Base-by-base conservation (phyloP, 2,329 filamentous ascomycete species). In the Lachnellula willkommii region DNA sequence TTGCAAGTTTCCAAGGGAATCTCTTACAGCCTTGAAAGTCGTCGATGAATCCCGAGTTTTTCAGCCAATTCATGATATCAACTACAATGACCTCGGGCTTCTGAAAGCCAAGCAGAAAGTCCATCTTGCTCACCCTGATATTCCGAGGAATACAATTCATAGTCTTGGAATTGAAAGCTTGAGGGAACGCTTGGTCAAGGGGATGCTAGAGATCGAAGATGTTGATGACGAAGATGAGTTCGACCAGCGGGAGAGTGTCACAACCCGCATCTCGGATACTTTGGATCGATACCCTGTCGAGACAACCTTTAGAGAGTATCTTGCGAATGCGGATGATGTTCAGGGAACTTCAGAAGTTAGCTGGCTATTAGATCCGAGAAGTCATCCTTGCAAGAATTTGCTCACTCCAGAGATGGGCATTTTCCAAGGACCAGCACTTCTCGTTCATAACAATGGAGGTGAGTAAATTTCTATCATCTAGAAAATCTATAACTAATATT, bases 281-380 rank as follows among this genome's bases (percentile, higher is more conserved):
- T 51, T 72, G 14, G 59, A 61, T 17, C 61, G 69, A 50, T 72
- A 72, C 39, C 58, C 62, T 2, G 53, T 69, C 12, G 59, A 65
- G 26, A 61, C 61, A 11, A 72, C 69, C 1, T 72, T 72, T 47
- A 67, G 63, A 35, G 70, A 72, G 51, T 72, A 70, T 52, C 59
- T 72, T 8, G 70, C 70, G 24, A 72, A 72, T 60, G 69, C 70
- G 0, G 70, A 72, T 50, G 70, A 72, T 56, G 48, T 62, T 17
- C 45, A 58, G 32, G 52, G 50, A 12, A 66, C 69, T 4, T 63
- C 63, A 12, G 52, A 59, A 47, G 62, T 72, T 17, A 60, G 56
- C n/a, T 72, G 68, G 68, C 54, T 68, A 4, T 46, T 72, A 3
- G 70, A 72, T 43, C 32, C 60, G 3, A 56, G 62, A 53, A 36